A percentile compares a stretch with the other conserved stretches of the same genome.
Evolutionary conservation across 2,329 filamentous ascomycete genomes (phyloP).

Genomic region (Penicillium sp.): DNA sequence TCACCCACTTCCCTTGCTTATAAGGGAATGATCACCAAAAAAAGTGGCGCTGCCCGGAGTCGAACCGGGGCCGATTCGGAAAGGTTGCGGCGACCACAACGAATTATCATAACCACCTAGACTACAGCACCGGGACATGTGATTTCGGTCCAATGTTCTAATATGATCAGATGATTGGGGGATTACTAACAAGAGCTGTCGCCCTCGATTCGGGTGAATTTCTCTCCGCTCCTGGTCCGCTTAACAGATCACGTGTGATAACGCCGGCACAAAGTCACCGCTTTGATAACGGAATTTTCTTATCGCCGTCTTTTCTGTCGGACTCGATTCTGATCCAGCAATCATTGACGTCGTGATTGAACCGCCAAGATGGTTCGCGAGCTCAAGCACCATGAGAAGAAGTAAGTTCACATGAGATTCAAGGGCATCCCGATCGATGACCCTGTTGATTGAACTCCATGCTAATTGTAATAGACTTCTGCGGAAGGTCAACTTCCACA

Average conservation of each 20-base stretch:
- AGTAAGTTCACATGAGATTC: conserved; percentile 44
- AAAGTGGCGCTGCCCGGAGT: no score
- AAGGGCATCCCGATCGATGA: background rate
- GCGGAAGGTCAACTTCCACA: conserved; percentile 86
- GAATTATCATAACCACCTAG: no score
- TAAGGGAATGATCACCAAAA: no score
- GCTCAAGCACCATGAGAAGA: conserved; percentile 94
- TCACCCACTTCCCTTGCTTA: no score
- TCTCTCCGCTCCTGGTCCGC: no score
- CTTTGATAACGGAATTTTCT: conserved; percentile 23
- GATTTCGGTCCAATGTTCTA: no score
- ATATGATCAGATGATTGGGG: no score
- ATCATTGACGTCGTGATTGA: conserved; percentile 1
- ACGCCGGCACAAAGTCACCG: conserved; percentile 17
- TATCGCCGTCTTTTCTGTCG: conserved; percentile 17
- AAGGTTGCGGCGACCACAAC: no score
- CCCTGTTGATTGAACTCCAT: background rate
- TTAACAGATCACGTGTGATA: conserved; percentile 9
- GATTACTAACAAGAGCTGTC: no score
- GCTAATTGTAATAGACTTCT: conserved; percentile 53
- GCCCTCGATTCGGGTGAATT: no score
- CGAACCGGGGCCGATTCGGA: no score
- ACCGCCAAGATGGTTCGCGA: conserved; percentile 74
- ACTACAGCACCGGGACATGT: no score
- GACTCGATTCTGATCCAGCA: background rate